Conservation (phyloP, 148 eudicot genomes). For the Amaranthus palmeri region DNA sequence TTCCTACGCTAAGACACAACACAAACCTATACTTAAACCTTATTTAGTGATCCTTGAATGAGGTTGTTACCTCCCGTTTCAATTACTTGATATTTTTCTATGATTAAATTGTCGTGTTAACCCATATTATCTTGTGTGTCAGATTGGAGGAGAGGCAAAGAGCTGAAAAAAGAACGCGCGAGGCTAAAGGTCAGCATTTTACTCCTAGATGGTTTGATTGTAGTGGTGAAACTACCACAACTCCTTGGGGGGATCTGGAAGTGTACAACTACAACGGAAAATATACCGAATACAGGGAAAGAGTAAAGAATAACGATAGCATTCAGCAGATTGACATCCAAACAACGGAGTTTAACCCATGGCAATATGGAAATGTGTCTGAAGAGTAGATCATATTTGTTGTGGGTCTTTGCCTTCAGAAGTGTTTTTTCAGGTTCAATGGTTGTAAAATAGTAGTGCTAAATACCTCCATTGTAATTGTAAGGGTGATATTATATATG, state of each 20-base stretch:
- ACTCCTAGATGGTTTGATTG: constrained; percentile 67
- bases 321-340: constrained; percentile 28
- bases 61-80: too few relatives aligned
- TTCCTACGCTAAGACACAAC: too few relatives aligned
- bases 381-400: constrained; percentile 26
- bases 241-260: constrained; percentile 92
- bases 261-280: constrained; percentile 58
- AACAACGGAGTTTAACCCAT: constrained; percentile 62
- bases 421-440: background rate
- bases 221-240: constrained; percentile 45
- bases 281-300: constrained; percentile 42
- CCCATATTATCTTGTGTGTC: background rate
- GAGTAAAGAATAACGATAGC: constrained; percentile 30
- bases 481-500: constrained; percentile 1
- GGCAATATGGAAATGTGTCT: constrained; percentile 54
- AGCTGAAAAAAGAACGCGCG: constrained; percentile 70
- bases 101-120: too few relatives aligned
- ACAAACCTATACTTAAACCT: too few relatives aligned
- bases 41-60: too few relatives aligned
- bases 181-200: constrained; percentile 56
- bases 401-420: background rate
- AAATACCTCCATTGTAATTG: background rate
- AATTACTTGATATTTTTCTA: too few relatives aligned
- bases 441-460: background rate
- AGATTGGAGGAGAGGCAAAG: constrained; percentile 83